Percentiles rank a stretch among this genome's conserved stretches.
Conservation (phyloP, 192 early-diverging fungal species). For the Irineochytrium annulatum region DNA sequence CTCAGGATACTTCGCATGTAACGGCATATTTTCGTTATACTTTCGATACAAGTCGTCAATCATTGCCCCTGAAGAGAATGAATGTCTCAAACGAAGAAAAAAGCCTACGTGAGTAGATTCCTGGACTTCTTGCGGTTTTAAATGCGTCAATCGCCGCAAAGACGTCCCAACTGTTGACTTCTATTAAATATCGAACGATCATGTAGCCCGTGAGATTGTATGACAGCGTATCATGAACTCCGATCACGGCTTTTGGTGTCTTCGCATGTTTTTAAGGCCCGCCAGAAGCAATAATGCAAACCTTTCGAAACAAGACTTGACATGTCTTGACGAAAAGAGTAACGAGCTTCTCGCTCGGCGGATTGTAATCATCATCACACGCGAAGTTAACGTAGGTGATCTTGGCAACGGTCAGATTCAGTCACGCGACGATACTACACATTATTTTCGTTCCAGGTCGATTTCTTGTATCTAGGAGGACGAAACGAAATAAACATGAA, state of each 20-base stretch:
- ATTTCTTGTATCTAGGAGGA: no score
- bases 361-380: no score
- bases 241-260: not conserved
- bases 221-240: conserved; percentile 1
- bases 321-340: not conserved
- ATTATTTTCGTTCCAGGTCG: no score
- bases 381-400: no score
- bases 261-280: not conserved
- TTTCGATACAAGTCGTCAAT: not conserved
- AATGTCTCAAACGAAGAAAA: not conserved
- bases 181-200: not conserved
- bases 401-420: no score
- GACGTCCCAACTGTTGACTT: not conserved
- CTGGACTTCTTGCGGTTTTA: not conserved
- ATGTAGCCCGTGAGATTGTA: not conserved
- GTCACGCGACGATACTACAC: no score
- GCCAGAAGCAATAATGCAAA: not conserved
- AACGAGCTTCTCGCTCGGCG: no score
- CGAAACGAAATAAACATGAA: no score
- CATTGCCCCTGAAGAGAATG: not conserved
- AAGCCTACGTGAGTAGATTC: conserved; percentile 2
- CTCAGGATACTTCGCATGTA: not conserved
- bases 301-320: not conserved
- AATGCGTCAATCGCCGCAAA: not conserved
- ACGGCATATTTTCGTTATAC: not conserved